These are phyloP conservation scores for Xylariaceae sp. DNA, from an alignment of 2,329 filamentous ascomycete species.

Conservation along the genomic window DNA sequence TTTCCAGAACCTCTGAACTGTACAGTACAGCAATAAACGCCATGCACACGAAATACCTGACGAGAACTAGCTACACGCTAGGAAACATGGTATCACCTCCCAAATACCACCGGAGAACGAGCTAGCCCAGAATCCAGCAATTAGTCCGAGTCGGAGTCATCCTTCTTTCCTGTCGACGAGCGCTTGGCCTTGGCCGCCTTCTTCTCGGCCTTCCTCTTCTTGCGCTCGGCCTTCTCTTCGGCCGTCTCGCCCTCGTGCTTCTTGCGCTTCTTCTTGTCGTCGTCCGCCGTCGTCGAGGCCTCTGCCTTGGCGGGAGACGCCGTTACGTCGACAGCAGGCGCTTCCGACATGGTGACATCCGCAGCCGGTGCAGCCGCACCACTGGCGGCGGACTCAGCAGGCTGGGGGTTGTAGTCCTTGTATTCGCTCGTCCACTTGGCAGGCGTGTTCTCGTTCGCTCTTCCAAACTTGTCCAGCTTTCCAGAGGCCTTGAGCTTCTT, in stretches of 20 bases:
- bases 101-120: slow-evolving; percentile 18
- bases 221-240: slow-evolving; percentile 60
- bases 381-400: slow-evolving; percentile 40
- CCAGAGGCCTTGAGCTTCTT: slow-evolving; percentile 99
- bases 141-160: slow-evolving; percentile 50
- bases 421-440: slow-evolving; percentile 90
- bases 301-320: slow-evolving; percentile 32
- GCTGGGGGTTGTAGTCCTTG: slow-evolving; percentile 71
- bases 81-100: slow-evolving; percentile 24
- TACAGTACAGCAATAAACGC: slow-evolving; percentile 29
- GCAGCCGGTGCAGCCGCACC: slow-evolving; percentile 35
- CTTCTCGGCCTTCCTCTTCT: slow-evolving; percentile 56
- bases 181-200: slow-evolving; percentile 55
- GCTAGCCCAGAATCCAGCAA: slow-evolving; percentile 4
- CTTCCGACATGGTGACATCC: slow-evolving; percentile 39
- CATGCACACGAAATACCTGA: slow-evolving; percentile 19
- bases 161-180: slow-evolving; percentile 44
- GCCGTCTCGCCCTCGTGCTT: slow-evolving; percentile 72
- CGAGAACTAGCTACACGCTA: slow-evolving; percentile 14
- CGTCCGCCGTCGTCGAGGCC: slow-evolving; percentile 43
- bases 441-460: slow-evolving; percentile 86
- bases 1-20: slow-evolving; percentile 24
- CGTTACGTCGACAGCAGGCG: slow-evolving; percentile 34
- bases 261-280: slow-evolving; percentile 73
- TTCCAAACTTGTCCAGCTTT: slow-evolving; percentile 96